Percentiles rank a stretch among this genome's conserved stretches.
These are phyloP conservation scores for Gremmenia infestans DNA, from an alignment of 2,329 filamentous ascomycete genomes.

Conservation along the genomic window DNA sequence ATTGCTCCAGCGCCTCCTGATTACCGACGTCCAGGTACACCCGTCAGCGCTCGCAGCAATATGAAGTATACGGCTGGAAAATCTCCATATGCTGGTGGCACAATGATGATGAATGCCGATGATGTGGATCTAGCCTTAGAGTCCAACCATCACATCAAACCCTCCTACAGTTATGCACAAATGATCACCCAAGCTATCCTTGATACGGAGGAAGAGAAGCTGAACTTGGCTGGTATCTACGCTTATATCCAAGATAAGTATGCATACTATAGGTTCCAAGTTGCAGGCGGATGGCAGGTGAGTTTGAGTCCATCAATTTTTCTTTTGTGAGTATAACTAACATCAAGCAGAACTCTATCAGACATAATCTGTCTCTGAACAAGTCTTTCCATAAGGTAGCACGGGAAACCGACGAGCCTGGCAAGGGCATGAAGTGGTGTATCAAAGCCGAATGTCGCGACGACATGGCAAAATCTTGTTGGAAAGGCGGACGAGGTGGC, in stretches of 20 bases:
- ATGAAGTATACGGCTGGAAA: constrained; percentile 21
- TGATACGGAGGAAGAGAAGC: constrained; percentile 77
- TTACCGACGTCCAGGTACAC: constrained; percentile 57
- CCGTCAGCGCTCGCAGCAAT: constrained; percentile 30
- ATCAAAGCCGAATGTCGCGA: constrained; percentile 79
- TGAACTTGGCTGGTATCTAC: constrained; percentile 91
- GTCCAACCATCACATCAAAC: constrained; percentile 85
- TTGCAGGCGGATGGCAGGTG: constrained; percentile 81
- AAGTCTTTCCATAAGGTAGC: constrained; percentile 93
- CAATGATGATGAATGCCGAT: constrained; percentile 42
- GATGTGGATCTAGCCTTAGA: constrained; percentile 77
- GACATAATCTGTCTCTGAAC: constrained; percentile 92
- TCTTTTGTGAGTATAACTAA: constrained; percentile 23
- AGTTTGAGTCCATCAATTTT: constrained; percentile 30
- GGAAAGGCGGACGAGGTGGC: constrained; percentile 55
- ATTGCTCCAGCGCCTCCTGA: constrained; percentile 57
- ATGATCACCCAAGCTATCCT: constrained; percentile 96
- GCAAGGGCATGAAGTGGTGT: constrained; percentile 99
- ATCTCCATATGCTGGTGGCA: constrained; percentile 32
- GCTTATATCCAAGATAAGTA: constrained; percentile 88
- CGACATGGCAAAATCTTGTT: constrained; percentile 64
- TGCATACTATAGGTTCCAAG: constrained; percentile 81
- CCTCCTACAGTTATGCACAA: constrained; percentile 92
- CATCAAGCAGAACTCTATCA: constrained; percentile 73
- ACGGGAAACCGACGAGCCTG: constrained; percentile 87